Evolutionary conservation across 495 filamentous ascomycete genomes (phyloP), one percentile per base, ranked within the genome.

Genomic region (Tricharina praecox): DNA sequence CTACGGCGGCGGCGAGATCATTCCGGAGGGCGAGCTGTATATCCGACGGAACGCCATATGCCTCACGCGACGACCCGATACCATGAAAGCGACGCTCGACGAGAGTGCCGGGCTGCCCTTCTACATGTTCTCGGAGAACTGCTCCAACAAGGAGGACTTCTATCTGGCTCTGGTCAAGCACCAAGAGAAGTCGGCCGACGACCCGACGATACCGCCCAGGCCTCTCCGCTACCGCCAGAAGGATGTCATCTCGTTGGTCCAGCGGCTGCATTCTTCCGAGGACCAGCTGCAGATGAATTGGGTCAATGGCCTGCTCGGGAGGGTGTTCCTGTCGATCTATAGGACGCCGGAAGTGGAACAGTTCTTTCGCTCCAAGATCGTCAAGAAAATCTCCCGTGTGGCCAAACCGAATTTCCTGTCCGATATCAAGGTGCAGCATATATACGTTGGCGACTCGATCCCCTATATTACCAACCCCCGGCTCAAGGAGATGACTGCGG

Each of bases 121-220:
- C 63, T 96, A 75, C 59, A 65, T 97, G 1, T 97, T 95, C 63
- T 93, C 85, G 0, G 84, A 94, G 42, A 92, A 92, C 51, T 79
- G 82, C 55, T 93, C 85, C 0, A 82, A 88, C 18, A 96, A 97
- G 64, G 90, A 97, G 61, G 90, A 97, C 53, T 96, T 97, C 67
- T 97, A 97, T 62, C 83, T 92, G 62, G 82, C 87, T 16, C 70
- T 97, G 53, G 70, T 97, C 13, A 74, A 81, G 50, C 90, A 86
- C 50, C 84, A 93, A 58, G 77, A 84, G 40, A 77, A 75, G 54
- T 68, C 70, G 18, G 66, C 72, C 45, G 64, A 73, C 34, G 58
- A 61, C 43, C 50, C 53, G 26, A 65, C 70, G 4, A 68, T 75
- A 40, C 48, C 58, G 8, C 86, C 88, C 4, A 70, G 70, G 25